Conservation (phyloP, 2,329 filamentous ascomycete genomes). For the Diaporthe caulivora region DNA sequence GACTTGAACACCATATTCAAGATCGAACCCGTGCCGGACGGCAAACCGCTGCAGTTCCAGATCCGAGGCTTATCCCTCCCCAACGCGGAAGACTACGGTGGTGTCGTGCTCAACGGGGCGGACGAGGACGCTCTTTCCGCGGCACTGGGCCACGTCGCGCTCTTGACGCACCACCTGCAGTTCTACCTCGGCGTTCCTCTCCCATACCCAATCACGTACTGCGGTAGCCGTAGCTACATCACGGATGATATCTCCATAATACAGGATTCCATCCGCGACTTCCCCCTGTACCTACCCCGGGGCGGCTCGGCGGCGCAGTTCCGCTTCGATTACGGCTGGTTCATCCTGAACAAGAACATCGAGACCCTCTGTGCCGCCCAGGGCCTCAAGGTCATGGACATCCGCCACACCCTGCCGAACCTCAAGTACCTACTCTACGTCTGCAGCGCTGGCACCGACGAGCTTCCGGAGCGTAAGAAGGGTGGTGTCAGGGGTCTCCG, state of each 20-base stretch:
- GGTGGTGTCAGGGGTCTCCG: slow-evolving; percentile 72
- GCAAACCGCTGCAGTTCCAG: slow-evolving; percentile 80
- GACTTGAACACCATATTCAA: slow-evolving; percentile 84
- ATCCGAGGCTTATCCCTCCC: slow-evolving; percentile 84
- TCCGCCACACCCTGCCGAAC: slow-evolving; percentile 92
- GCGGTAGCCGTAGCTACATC: slow-evolving; percentile 81
- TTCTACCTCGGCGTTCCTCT: slow-evolving; percentile 84
- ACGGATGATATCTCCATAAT: slow-evolving; percentile 78
- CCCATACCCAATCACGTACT: slow-evolving; percentile 81
- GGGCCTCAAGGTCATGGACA: slow-evolving; percentile 85
- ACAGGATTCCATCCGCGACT: slow-evolving; percentile 72
- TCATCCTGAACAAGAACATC: slow-evolving; percentile 96
- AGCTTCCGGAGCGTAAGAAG: slow-evolving; percentile 71
- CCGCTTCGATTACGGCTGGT: slow-evolving; percentile 96
- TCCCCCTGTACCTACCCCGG: slow-evolving; percentile 79
- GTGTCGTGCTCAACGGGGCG: slow-evolving; percentile 54
- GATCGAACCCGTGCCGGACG: slow-evolving; percentile 73
- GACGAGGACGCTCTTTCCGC: slow-evolving; percentile 82
- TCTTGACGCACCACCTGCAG: slow-evolving; percentile 80
- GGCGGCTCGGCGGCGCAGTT: slow-evolving; percentile 79
- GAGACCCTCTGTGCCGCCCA: slow-evolving; percentile 76
- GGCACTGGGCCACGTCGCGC: slow-evolving; percentile 83
- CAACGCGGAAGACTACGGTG: slow-evolving; percentile 78
- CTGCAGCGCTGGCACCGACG: slow-evolving; percentile 80
- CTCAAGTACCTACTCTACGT: slow-evolving; percentile 93